Percentiles rank a stretch among this genome's conserved stretches.
phyloP scores from a whole-genome alignment of 345 rosid genomes.

The Turnera subulata region DNA sequence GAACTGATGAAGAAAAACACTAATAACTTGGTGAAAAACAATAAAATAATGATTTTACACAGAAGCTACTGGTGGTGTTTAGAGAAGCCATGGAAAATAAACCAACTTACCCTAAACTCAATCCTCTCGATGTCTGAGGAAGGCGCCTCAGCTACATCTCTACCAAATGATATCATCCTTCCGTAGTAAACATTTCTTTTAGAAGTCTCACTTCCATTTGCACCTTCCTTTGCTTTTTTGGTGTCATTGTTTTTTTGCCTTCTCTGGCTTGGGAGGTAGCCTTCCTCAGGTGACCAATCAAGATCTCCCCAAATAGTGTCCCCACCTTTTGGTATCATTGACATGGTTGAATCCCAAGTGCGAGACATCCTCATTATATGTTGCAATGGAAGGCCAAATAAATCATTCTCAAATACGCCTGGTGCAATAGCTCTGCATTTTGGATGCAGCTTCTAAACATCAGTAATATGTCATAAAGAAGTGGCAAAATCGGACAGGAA shows the following conservation, averaged over 20 bases:
- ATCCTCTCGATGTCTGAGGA: constrained; percentile 62
- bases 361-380: constrained; percentile 81
- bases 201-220: constrained; percentile 31
- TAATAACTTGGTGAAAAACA: too few species aligned
- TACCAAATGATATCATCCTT: constrained; percentile 84
- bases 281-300: constrained; percentile 92
- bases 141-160: constrained; percentile 65
- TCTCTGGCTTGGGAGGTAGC: constrained; percentile 36
- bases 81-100: background rate
- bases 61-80: background rate
- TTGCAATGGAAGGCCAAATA: constrained; percentile 76
- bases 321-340: constrained; percentile 95
- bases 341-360: constrained; percentile 95
- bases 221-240: constrained; percentile 18
- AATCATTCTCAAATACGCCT: constrained; percentile 71
- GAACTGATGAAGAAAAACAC: too few species aligned
- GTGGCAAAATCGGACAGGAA: background rate
- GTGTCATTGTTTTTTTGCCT: constrained; percentile 44
- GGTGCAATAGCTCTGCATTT: constrained; percentile 87
- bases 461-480: background rate
- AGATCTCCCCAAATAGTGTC: constrained; percentile 92
- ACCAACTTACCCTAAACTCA: constrained; percentile 70
- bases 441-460: too few species aligned
- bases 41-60: too few species aligned
- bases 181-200: constrained; percentile 57